Base-by-base conservation (phyloP, 768 basidiomycete species). In the Phaeotremella fagi region DNA sequence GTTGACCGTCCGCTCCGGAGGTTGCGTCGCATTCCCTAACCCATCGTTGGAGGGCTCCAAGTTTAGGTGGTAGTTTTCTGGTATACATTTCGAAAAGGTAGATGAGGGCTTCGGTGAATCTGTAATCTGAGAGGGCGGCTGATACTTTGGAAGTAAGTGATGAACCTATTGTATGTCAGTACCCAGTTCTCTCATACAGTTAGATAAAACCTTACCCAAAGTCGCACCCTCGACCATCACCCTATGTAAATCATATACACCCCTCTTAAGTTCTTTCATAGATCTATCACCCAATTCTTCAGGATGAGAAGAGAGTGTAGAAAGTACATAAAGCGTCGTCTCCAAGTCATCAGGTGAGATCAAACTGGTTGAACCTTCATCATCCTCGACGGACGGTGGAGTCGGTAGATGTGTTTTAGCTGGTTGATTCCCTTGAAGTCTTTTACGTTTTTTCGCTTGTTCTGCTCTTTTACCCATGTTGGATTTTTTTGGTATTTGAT, bases 21-120 rank as follows among this genome's bases (percentile, higher is more conserved):
- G 80, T 80, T 1, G 81, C 81, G 66, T 82, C 81, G 63, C 80
- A 81, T 58, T 82, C 81, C 29, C 81, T 66, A 3, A 81, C 80
- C 81, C 81, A 82, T 11, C 81, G 75, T 59, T 82, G 80, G 4
- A 82, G 68, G 1, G 80, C 77, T 3, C 81, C 81, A 12, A 82
- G 77, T 55, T 81, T 80, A 4, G 80, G 80, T 4, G 77, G 65
- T 5, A 79, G 75, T 11, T 72, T 66, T 4, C 80, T 77, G 22
- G 79, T 77, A 42, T 76, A 77, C 75, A 81, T 79, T 62, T 81
- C 80, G 33, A 79, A 76, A n/a, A 82, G 75, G n/a, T 80, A 70
- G 23, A 82, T 77, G 25, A 81, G 77, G 4, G 81, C 80, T 76
- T 28, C 79, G 70, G 53, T 79, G 77, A 61, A 79, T 72, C 44